Evolutionary conservation across 805 yeast species (phyloP).

Genomic region (Candida loeiensis): DNA sequence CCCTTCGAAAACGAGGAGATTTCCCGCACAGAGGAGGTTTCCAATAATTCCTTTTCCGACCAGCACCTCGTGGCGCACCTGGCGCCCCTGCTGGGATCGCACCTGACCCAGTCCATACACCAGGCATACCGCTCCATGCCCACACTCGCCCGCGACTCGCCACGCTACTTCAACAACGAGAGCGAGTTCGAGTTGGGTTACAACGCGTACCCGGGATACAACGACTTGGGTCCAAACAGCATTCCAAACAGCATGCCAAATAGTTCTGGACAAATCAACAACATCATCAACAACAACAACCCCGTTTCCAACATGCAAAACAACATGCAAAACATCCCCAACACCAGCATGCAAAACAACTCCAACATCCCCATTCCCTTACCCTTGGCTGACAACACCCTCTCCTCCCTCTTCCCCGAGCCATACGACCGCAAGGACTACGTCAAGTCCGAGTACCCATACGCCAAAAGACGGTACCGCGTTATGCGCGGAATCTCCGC

Average conservation of each 20-base stretch:
- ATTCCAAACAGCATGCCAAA: no score
- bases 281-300: no score
- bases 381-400: not conserved
- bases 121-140: constrained; percentile 2
- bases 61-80: not conserved
- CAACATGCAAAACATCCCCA: not conserved
- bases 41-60: no score
- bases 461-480: constrained; percentile 16
- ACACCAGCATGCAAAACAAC: not conserved
- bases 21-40: no score
- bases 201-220: no score
- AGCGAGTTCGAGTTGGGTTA: no score
- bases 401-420: not conserved
- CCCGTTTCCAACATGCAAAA: not conserved
- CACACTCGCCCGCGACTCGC: not conserved
- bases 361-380: not conserved
- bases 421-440: not conserved
- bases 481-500: constrained; percentile 56
- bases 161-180: not conserved
- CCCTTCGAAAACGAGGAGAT: no score
- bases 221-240: no score
- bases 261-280: no score
- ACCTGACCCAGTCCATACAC: no score
- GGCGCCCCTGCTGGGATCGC: not conserved
- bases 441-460: no score